Evolutionary conservation across 805 yeast genomes (phyloP).

Genomic region (Starmerella stellata): DNA sequence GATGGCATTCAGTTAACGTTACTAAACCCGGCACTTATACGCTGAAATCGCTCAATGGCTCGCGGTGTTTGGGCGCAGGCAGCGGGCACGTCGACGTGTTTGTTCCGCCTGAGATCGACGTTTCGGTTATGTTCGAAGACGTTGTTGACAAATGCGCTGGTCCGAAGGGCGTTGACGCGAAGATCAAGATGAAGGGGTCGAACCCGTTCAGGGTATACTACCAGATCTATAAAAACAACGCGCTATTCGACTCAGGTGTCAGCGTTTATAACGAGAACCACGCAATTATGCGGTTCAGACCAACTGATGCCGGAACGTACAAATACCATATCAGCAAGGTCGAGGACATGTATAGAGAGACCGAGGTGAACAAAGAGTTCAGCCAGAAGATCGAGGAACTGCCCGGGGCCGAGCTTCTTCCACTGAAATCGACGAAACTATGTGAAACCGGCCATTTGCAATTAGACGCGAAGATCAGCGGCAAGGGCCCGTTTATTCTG

Average conservation of each 20-base stretch:
- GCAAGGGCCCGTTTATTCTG: conserved; percentile 62
- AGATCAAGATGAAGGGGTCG: conserved; percentile 49
- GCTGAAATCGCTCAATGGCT: conserved; percentile 37
- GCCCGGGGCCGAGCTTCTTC: conserved; percentile 26
- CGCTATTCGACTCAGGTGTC: background rate
- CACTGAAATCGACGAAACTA: conserved; percentile 5
- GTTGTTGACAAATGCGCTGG: conserved; percentile 82
- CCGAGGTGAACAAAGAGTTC: conserved; percentile 9
- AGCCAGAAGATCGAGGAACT: conserved; percentile 24
- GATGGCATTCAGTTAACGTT: conserved; percentile 1
- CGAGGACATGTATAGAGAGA: conserved; percentile 25
- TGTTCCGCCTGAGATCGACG: conserved; percentile 36
- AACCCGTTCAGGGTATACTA: conserved; percentile 66
- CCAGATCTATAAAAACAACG: conserved; percentile 19
- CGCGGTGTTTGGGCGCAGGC: conserved; percentile 52
- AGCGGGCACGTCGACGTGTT: conserved; percentile 38
- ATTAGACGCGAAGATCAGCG: conserved; percentile 47
- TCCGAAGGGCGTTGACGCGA: conserved; percentile 66
- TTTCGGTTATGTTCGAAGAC: conserved; percentile 32
- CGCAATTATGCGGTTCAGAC: conserved; percentile 43
- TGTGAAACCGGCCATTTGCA: conserved; percentile 14
- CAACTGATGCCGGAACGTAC: conserved; percentile 66
- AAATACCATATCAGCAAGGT: conserved; percentile 61
- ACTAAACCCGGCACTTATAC: conserved; percentile 46
- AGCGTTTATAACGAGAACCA: conserved; percentile 13